Evolutionary conservation across 2,329 filamentous ascomycete species (phyloP).

Genomic region (Peltaster fructicola): DNA sequence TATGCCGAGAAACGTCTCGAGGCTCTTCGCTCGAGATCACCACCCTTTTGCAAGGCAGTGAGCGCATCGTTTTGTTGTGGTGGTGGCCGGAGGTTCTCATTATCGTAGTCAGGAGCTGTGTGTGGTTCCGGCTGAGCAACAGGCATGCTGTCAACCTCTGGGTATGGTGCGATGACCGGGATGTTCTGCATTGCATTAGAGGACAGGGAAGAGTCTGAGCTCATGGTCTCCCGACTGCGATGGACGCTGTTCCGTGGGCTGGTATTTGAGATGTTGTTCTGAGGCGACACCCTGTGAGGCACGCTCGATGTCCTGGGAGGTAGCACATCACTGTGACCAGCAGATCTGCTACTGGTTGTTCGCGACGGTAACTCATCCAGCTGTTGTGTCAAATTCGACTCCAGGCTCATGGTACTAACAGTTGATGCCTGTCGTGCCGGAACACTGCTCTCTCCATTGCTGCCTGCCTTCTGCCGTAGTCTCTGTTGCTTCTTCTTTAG

Average conservation of each 20-base stretch:
- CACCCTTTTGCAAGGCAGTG: constrained; percentile 75
- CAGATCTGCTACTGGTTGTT: constrained; percentile 25
- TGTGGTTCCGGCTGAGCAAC: constrained; percentile 9
- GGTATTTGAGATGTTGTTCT: constrained; percentile 22
- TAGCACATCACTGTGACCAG: constrained; percentile 24
- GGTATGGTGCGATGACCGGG: constrained; percentile 56
- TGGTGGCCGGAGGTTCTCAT: constrained; percentile 36
- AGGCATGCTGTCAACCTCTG: constrained; percentile 39
- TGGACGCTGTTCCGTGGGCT: constrained; percentile 18
- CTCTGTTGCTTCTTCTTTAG: constrained; percentile 94
- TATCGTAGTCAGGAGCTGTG: constrained; percentile 10
- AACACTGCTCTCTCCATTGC: constrained; percentile 20
- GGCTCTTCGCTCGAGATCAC: constrained; percentile 78
- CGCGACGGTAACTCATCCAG: constrained; percentile 24
- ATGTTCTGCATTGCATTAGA: constrained; percentile 60
- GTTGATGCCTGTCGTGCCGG: constrained; percentile 26
- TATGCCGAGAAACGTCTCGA: constrained; percentile 91
- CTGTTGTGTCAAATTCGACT: constrained; percentile 27
- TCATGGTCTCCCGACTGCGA: constrained; percentile 12
- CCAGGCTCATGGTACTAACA: constrained; percentile 28
- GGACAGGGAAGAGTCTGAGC: constrained; percentile 49
- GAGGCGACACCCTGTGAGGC: constrained; percentile 26
- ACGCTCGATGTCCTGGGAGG: constrained; percentile 31
- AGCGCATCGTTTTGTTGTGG: constrained; percentile 79
- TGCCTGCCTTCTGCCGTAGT: constrained; percentile 41